Base-by-base conservation (phyloP, 345 rosid genomes). In the Corchorus olitorius region DNA sequence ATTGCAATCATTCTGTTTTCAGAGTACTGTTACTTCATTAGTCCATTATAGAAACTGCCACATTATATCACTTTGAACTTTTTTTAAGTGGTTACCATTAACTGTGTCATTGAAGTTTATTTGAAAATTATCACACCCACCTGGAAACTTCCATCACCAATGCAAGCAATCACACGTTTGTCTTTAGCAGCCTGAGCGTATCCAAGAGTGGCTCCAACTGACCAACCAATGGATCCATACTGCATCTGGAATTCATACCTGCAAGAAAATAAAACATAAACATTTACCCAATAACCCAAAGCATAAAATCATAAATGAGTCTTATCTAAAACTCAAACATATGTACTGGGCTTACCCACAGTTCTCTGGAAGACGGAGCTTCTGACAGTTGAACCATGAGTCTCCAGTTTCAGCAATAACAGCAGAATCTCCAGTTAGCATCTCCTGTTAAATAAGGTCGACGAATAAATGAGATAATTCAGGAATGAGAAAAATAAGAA, bases 231-330 rank as follows among this genome's bases (percentile, higher is more conserved):
- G 19, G 94, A 90, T 77, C 94, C 94, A 76, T 89, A 90, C 65
- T 90, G 94, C 94, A 90, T 90, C 83, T 90, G 94, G 81, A 90
- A 90, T 72, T 90, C 94, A 62, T 89, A 90, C 46, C 94, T 90
- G 75, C 52, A 80, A 20, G 73, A 54, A 65, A 62, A 61, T 37
- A 49, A 70, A 59, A 58, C 43, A 77, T 34, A 37, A 71, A 55
- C 39, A 59, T 67, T 74, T 74, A 17, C 5, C n/a, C 12, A 16
- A 27, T 74, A 71, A 17, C 5, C n/a, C 12, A 16, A 27, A 65
- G 73, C 70, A 34, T 34, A 56, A 17, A 46, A 56, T 45, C 58
- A 66, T 13, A 60, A 11, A 65, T 9, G 15, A 19, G 9, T 62
- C 43, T 7, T 20, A 33, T 14, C 14, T 9, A 7, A 27, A 33